Percentiles rank a stretch among this genome's conserved stretches.
These are phyloP conservation scores for Talaromyces verruculosus DNA, from an alignment of 2,329 filamentous ascomycete species.

Conservation along the genomic window DNA sequence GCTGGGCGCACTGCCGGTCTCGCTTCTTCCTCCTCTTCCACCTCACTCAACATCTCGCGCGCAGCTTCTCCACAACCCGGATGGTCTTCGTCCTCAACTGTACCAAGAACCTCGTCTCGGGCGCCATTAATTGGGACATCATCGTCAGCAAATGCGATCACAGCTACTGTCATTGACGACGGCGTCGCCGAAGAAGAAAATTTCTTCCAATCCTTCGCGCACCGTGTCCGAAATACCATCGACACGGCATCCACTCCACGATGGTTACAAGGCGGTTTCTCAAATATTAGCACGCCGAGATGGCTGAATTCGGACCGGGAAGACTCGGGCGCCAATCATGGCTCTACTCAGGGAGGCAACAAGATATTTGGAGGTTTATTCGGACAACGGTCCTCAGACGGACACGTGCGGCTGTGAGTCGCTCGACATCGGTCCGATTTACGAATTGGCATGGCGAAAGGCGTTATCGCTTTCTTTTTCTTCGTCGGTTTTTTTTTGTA, in stretches of 20 bases:
- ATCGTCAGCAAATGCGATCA: neutral
- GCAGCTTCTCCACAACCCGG: slow-evolving; percentile 28
- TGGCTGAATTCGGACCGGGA: slow-evolving; percentile 68
- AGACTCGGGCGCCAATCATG: slow-evolving; percentile 26
- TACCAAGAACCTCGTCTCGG: slow-evolving; percentile 14
- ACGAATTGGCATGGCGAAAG: slow-evolving; percentile 27
- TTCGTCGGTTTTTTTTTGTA: neutral
- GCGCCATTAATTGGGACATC: slow-evolving; percentile 17
- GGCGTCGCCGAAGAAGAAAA: slow-evolving; percentile 66
- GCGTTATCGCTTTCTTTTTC: slow-evolving; percentile 25
- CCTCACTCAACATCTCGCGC: slow-evolving; percentile 14
- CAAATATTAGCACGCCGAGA: slow-evolving; percentile 68
- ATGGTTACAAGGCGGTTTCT: slow-evolving; percentile 71
- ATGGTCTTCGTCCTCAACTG: slow-evolving; percentile 26
- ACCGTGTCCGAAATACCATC: slow-evolving; percentile 87
- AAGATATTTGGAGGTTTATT: slow-evolving; percentile 41
- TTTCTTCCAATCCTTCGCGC: slow-evolving; percentile 79
- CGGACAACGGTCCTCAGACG: slow-evolving; percentile 42
- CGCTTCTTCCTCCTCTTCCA: slow-evolving; percentile 12
- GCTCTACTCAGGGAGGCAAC: slow-evolving; percentile 21
- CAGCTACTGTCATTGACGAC: slow-evolving; percentile 53
- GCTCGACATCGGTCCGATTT: slow-evolving; percentile 19
- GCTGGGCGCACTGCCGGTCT: slow-evolving; percentile 29
- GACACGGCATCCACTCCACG: slow-evolving; percentile 77
- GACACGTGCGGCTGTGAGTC: slow-evolving; percentile 41